A percentile compares a stretch with the other conserved stretches of the same genome.
Evolutionary conservation across 2,329 filamentous ascomycete species (phyloP).

Genomic region (Niveomyces coronatus): DNA sequence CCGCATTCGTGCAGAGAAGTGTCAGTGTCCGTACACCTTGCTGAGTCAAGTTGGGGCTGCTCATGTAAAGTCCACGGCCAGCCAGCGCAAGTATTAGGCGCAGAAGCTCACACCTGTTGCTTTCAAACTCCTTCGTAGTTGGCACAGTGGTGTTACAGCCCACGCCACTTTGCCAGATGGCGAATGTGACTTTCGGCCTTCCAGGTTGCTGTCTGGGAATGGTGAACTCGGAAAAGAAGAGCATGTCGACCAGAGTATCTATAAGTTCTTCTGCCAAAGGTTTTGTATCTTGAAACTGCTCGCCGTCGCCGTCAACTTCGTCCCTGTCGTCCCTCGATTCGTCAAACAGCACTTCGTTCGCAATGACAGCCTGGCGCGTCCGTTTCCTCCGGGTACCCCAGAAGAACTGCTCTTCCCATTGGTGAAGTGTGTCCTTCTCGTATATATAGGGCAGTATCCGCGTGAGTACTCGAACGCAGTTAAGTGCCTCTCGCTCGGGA

Average conservation of each 20-base stretch:
- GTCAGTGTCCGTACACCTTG: conserved; percentile 77
- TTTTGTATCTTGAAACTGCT: conserved; percentile 71
- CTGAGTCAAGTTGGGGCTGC: conserved; percentile 66
- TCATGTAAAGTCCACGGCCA: conserved; percentile 90
- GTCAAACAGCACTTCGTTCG: conserved; percentile 76
- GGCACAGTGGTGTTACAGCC: conserved; percentile 84
- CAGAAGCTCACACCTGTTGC: conserved; percentile 82
- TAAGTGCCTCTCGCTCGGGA: conserved; percentile 79
- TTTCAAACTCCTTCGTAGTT: conserved; percentile 87
- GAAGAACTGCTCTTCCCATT: conserved; percentile 91
- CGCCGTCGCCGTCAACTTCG: conserved; percentile 33
- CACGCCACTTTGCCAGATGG: conserved; percentile 97
- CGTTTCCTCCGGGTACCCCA: conserved; percentile 69
- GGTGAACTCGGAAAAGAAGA: conserved; percentile 89
- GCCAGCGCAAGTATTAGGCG: conserved; percentile 76
- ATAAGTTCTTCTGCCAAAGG: conserved; percentile 88
- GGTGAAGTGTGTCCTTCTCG: conserved; percentile 70
- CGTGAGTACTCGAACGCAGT: conserved; percentile 87
- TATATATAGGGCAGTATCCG: conserved; percentile 85
- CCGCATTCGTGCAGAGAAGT: conserved; percentile 76
- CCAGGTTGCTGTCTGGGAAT: conserved; percentile 61
- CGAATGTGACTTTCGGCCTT: conserved; percentile 75
- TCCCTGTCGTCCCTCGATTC: conserved; percentile 50
- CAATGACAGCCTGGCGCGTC: conserved; percentile 54
- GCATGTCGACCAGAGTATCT: conserved; percentile 75